A percentile compares a stretch with the other conserved stretches of the same genome.
Conservation (phyloP, 2,329 filamentous ascomycete genomes). For the Xylariaceae sp. region DNA sequence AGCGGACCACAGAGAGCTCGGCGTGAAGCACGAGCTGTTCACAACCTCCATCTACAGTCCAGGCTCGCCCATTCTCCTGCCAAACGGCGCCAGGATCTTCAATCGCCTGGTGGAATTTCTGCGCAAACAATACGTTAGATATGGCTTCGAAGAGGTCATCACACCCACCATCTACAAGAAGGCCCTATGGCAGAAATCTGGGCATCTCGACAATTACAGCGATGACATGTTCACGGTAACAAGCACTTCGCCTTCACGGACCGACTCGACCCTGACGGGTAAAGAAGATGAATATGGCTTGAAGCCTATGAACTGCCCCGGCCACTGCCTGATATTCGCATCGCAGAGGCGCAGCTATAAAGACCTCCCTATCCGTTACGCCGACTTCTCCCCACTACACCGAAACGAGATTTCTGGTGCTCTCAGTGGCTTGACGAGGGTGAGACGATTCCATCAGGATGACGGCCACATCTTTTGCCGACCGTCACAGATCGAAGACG, state of each 20-base stretch:
- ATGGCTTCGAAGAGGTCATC: slow-evolving; percentile 85
- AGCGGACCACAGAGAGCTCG: slow-evolving; percentile 59
- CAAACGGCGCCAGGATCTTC: slow-evolving; percentile 78
- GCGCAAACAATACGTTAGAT: slow-evolving; percentile 77
- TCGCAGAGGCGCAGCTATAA: slow-evolving; percentile 83
- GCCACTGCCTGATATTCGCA: slow-evolving; percentile 84
- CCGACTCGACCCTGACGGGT: slow-evolving; percentile 30
- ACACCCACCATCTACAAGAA: slow-evolving; percentile 91
- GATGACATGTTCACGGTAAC: slow-evolving; percentile 89
- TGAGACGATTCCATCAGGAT: slow-evolving; percentile 92
- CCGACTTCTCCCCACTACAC: slow-evolving; percentile 94
- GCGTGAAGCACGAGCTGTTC: slow-evolving; percentile 70
- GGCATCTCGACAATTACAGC: slow-evolving; percentile 85
- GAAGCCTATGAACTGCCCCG: slow-evolving; percentile 98
- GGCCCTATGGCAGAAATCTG: slow-evolving; percentile 79
- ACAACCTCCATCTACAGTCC: slow-evolving; percentile 77
- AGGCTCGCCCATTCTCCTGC: slow-evolving; percentile 80
- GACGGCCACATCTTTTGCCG: slow-evolving; percentile 96
- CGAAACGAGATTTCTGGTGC: slow-evolving; percentile 94
- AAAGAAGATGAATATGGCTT: slow-evolving; percentile 52
- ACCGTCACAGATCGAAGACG: slow-evolving; percentile 56
- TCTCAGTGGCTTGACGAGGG: slow-evolving; percentile 83
- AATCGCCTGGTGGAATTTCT: slow-evolving; percentile 80
- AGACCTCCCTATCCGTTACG: slow-evolving; percentile 86
- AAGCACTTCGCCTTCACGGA: slow-evolving; percentile 46